Conservation (phyloP, 768 basidiomycete species). For the Omphalotus guepiniiformis region DNA sequence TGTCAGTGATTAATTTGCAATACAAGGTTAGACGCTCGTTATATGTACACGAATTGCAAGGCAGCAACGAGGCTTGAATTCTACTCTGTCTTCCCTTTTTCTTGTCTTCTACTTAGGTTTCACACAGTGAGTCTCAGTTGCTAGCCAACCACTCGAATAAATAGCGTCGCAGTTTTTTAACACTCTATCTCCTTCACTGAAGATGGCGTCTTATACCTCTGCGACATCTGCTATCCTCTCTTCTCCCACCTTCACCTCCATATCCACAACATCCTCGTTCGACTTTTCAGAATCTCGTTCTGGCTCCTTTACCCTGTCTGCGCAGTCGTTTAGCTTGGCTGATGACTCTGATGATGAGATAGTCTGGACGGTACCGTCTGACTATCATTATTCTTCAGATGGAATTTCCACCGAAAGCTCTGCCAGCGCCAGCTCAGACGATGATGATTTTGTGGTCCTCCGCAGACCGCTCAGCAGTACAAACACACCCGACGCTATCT, state of each 20-base stretch:
- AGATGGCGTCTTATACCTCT: slow-evolving; percentile 4
- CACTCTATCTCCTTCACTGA: not conserved
- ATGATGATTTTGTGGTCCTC: slow-evolving; percentile 51
- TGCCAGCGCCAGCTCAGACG: slow-evolving; percentile 27
- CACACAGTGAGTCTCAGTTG: slow-evolving; percentile 6
- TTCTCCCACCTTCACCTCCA: slow-evolving; percentile 19
- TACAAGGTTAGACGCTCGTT: not conserved
- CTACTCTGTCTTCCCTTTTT: slow-evolving; percentile 22
- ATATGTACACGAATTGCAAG: not conserved
- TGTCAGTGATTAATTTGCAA: not conserved
- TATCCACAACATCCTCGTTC: slow-evolving; percentile 21
- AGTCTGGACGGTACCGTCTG: slow-evolving; percentile 43
- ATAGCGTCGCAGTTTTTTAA: no score
- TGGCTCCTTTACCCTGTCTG: slow-evolving; percentile 15
- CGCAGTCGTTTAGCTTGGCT: slow-evolving; percentile 19
- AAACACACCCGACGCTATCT: not conserved
- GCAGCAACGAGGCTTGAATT: slow-evolving; percentile 8
- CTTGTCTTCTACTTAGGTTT: slow-evolving; percentile 30
- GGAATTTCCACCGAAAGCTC: slow-evolving; percentile 22
- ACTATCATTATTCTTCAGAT: slow-evolving; percentile 21
- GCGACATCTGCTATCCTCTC: not conserved
- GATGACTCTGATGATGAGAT: slow-evolving; percentile 52
- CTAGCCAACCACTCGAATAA: no score
- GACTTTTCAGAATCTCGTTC: slow-evolving; percentile 17
- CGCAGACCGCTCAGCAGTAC: slow-evolving; percentile 22